Base-by-base conservation (phyloP, 1,284 basidiomycete genomes). In the Melampsora americana region DNA sequence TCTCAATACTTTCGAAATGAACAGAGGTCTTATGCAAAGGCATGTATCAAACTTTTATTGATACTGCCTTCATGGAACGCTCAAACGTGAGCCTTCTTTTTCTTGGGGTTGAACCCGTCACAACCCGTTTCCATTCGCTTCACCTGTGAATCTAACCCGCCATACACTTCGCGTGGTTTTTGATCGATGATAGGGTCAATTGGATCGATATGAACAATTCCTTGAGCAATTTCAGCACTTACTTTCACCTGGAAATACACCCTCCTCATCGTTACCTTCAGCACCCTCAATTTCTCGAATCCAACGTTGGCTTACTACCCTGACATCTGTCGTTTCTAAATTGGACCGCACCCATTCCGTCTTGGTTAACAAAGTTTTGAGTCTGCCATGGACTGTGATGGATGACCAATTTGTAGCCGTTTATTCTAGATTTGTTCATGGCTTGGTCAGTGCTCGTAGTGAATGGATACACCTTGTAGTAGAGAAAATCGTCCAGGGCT, bases 361-460 rank as follows among this genome's bases (percentile, higher is more conserved):
- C 0, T 88, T 99, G 26, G 90, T 98, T 44, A 89, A 95, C 77
- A 92, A 93, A 39, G 89, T 99, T 77, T 86, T 97, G 75, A 87
- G 87, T 77, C 86, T 96, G 80, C 93, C 94, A 6, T 99, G 96
- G 96, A 90, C 91, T 6, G 90, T 90, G 6, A 88, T 93, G 84
- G 92, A 95, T 79, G 88, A 87, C 61, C 84, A 86, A 26, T 92
- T 95, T 79, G 93, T 93, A 69, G 90, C 89, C 83, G 88, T 89
- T 16, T 96, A 93, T 82, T 89, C 89, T 32, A 88, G 90, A 32
- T 97, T 97, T 82, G 88, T 94, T 62, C 92, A 92, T 61, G 92
- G 95, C 85, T 88, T 99, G 50, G 89, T 97, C 79, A 93, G 91
- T 79, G 93, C 95, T n/a, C 86, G 92, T 78, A 91, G 93, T 77